These are phyloP conservation scores for Phascolomyces articulosus DNA, from an alignment of 371 early-diverging fungal species.

Conservation along the genomic window DNA sequence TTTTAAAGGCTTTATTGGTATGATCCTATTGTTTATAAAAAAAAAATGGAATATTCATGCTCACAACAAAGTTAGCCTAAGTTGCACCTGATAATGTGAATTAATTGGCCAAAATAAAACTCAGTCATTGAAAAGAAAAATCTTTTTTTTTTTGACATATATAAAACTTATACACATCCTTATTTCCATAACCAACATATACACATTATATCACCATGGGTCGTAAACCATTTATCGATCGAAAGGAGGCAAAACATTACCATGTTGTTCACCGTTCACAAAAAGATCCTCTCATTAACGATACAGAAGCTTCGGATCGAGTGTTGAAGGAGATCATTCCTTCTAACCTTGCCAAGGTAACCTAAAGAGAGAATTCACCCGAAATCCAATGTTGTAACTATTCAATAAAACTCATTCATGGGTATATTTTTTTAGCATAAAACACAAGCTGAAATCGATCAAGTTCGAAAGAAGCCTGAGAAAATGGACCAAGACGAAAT, in stretches of 20 bases:
- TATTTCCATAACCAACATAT: background rate
- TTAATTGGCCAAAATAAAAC: too few relatives aligned
- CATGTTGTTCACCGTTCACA: slow-evolving; percentile 95
- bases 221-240: slow-evolving; percentile 88
- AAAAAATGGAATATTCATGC: too few relatives aligned
- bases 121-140: too few relatives aligned
- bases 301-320: slow-evolving; percentile 75
- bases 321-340: slow-evolving; percentile 85
- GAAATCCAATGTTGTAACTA: background rate
- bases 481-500: slow-evolving; percentile 52
- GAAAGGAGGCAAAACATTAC: slow-evolving; percentile 80
- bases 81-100: too few relatives aligned
- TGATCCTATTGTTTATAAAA: too few relatives aligned
- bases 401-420: background rate
- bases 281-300: slow-evolving; percentile 89
- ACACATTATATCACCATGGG: slow-evolving; percentile 48
- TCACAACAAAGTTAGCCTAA: too few relatives aligned
- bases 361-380: background rate
- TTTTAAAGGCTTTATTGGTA: too few relatives aligned
- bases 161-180: background rate
- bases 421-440: slow-evolving; percentile 29
- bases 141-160: background rate
- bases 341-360: slow-evolving; percentile 68
- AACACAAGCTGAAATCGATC: slow-evolving; percentile 42
- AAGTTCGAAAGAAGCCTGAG: slow-evolving; percentile 32